Evolutionary conservation across 2,329 filamentous ascomycete genomes (phyloP).

Genomic region (Leptosphaerulina australis): DNA sequence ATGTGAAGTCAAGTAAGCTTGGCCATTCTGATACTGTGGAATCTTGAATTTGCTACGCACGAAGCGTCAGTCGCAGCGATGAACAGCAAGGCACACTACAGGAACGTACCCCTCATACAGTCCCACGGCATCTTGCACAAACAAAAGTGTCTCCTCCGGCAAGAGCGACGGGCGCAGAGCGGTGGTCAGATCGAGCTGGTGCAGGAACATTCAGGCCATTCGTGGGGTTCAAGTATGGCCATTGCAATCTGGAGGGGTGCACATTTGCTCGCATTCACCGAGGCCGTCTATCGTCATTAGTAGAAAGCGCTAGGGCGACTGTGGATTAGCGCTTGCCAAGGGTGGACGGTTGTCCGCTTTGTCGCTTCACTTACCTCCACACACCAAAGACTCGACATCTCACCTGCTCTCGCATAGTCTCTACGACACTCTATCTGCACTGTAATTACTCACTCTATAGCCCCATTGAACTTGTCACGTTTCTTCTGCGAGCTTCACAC

Average conservation of each 20-base stretch:
- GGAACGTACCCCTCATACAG: constrained; percentile 90
- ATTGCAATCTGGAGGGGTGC: constrained; percentile 18
- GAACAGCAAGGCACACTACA: constrained; percentile 11
- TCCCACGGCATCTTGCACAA: constrained; percentile 96
- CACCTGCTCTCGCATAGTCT: constrained; percentile 5
- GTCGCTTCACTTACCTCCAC: constrained; percentile 32
- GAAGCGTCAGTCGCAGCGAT: constrained; percentile 20
- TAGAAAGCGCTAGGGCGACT: constrained; percentile 16
- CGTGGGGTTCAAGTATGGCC: constrained; percentile 22
- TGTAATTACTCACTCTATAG: constrained; percentile 27
- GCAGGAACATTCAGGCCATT: constrained; percentile 87
- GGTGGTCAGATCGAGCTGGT: constrained; percentile 93
- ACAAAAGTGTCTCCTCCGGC: constrained; percentile 91
- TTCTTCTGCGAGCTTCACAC: constrained; percentile 6
- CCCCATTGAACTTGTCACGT: constrained; percentile 9
- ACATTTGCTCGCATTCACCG: constrained; percentile 16
- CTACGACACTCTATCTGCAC: neutral
- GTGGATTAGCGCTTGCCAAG: constrained; percentile 20
- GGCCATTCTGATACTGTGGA: constrained; percentile 89
- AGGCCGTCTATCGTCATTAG: constrained; percentile 29
- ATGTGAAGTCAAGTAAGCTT: constrained; percentile 95
- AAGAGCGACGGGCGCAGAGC: constrained; percentile 90
- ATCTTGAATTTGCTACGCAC: constrained; percentile 85
- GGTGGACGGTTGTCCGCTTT: constrained; percentile 18
- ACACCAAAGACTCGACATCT: constrained; percentile 15